Conservation (phyloP, 2,329 filamentous ascomycete genomes). For the Alternaria sp. region DNA sequence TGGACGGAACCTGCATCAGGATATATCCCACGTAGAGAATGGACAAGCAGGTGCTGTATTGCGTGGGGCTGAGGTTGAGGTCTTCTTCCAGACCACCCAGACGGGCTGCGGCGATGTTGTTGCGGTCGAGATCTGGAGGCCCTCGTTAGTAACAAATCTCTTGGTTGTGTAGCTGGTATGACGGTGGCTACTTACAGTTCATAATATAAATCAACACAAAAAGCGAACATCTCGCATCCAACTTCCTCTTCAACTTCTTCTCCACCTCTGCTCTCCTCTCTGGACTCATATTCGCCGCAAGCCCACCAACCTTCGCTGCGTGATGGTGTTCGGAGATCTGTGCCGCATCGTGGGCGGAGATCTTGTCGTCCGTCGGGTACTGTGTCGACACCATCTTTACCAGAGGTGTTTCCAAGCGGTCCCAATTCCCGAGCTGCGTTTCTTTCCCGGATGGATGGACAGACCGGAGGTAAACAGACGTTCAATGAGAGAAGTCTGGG, state of each 20-base stretch:
- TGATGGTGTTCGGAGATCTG: slow-evolving; percentile 11
- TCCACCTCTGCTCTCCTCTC: slow-evolving; percentile 40
- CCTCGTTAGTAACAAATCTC: not conserved
- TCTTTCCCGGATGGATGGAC: too few relatives aligned
- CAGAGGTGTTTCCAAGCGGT: not conserved
- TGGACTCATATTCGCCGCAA: slow-evolving; percentile 36
- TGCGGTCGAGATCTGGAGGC: slow-evolving; percentile 21
- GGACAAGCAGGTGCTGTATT: slow-evolving; percentile 44
- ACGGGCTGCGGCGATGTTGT: slow-evolving; percentile 45
- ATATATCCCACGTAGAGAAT: slow-evolving; percentile 35
- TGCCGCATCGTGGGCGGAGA: slow-evolving; percentile 7
- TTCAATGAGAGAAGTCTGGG: not conserved
- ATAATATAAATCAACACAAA: slow-evolving; percentile 48
- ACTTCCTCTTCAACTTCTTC: slow-evolving; percentile 44
- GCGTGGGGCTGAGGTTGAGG: slow-evolving; percentile 35
- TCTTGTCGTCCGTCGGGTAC: slow-evolving; percentile 10
- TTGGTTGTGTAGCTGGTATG: not conserved
- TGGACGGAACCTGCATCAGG: slow-evolving; percentile 47
- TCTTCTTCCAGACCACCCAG: slow-evolving; percentile 43
- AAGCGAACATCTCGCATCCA: slow-evolving; percentile 40
- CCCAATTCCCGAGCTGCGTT: not conserved
- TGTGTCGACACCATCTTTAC: slow-evolving; percentile 10
- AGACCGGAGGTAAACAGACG: not conserved
- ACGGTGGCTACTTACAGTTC: slow-evolving; percentile 27
- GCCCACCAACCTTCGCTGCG: slow-evolving; percentile 8